These are phyloP conservation scores for Osmanthus fragrans DNA, from an alignment of 257 asterid species.

Conservation along the genomic window DNA sequence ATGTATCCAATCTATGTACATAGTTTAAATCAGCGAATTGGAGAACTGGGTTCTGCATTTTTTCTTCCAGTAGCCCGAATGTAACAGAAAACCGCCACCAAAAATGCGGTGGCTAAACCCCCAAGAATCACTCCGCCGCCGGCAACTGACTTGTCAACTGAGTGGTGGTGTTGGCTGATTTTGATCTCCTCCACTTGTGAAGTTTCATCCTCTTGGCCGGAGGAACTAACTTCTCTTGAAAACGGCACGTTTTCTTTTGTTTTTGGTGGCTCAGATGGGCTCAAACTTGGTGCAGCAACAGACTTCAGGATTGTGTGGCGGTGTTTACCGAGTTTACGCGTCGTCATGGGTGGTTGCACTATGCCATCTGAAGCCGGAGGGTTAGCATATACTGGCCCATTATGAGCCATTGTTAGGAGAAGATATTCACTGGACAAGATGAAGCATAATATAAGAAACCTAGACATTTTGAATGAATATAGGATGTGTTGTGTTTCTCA, in stretches of 20 bases:
- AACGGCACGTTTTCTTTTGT: neutral
- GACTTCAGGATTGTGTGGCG: neutral
- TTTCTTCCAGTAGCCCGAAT: slow-evolving; percentile 64
- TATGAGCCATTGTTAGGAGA: slow-evolving; percentile 8
- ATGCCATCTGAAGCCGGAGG: neutral
- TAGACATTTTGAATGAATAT: neutral
- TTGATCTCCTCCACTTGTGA: slow-evolving; percentile 5
- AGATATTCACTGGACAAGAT: slow-evolving; percentile 21
- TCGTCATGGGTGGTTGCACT: slow-evolving; percentile 7
- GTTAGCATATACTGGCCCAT: neutral
- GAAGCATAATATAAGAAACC: slow-evolving; percentile 27
- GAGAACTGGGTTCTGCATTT: neutral
- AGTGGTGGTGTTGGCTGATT: slow-evolving; percentile 17
- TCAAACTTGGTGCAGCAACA: slow-evolving; percentile 1
- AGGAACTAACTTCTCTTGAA: slow-evolving; percentile 15
- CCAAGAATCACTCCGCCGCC: slow-evolving; percentile 46
- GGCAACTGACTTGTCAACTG: slow-evolving; percentile 33
- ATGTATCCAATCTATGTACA: neutral
- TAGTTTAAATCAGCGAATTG: neutral
- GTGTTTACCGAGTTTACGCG: slow-evolving; percentile 36
- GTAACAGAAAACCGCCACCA: slow-evolving; percentile 58
- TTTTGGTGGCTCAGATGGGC: neutral
- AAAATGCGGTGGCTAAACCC: slow-evolving; percentile 43
- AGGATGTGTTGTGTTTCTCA: neutral
- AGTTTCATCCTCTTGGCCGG: slow-evolving; percentile 11